Evolutionary conservation across 148 eudicot genomes (phyloP).

Genomic region (Vaccinium myrtillus): DNA sequence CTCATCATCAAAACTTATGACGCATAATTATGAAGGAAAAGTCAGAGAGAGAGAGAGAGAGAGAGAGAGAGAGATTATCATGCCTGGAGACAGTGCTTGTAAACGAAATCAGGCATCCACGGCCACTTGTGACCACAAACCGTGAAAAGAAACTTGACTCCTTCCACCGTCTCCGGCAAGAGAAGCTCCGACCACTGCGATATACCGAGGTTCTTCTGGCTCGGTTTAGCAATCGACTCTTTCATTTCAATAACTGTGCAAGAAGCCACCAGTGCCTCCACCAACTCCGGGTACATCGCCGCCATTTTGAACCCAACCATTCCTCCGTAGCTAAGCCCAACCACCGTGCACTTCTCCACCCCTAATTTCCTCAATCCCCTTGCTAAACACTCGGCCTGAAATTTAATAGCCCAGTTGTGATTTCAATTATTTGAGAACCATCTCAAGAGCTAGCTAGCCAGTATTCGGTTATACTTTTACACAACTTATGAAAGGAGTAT

Average conservation of each 20-base stretch:
- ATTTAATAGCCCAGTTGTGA: not conserved
- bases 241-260: slow-evolving; percentile 29
- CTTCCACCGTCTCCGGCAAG: slow-evolving; percentile 36
- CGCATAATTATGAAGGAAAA: not conserved
- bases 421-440: not conserved
- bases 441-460: no score
- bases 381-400: slow-evolving; percentile 51
- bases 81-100: slow-evolving; percentile 37
- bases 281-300: slow-evolving; percentile 38
- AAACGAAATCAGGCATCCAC: slow-evolving; percentile 30
- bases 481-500: no score
- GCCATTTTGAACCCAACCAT: slow-evolving; percentile 52
- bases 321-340: slow-evolving; percentile 60
- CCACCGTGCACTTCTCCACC: slow-evolving; percentile 37
- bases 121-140: slow-evolving; percentile 28
- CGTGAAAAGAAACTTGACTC: slow-evolving; percentile 27
- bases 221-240: slow-evolving; percentile 27
- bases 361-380: slow-evolving; percentile 39
- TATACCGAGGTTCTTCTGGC: slow-evolving; percentile 28
- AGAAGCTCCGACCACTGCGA: slow-evolving; percentile 31
- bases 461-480: no score
- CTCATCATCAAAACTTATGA: not conserved
- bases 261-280: slow-evolving; percentile 39
- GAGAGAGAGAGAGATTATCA: not conserved
- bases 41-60: not conserved